Evolutionary conservation across 768 basidiomycete genomes (phyloP), one percentile per base, ranked within the genome.

Genomic region (Coprinellus micaceus): DNA sequence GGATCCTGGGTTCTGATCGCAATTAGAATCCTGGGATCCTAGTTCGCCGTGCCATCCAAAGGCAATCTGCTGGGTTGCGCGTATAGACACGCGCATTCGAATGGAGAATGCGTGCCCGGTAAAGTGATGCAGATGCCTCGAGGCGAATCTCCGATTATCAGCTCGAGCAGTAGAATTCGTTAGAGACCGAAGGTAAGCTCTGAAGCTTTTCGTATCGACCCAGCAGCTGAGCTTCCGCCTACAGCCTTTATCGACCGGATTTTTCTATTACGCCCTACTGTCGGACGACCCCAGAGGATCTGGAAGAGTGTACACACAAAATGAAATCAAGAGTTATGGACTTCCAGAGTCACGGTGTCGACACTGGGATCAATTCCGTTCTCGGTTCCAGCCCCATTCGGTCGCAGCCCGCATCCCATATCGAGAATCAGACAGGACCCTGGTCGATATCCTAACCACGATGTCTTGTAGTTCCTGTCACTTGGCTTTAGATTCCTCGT

Each of bases 391-490:
- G 44, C 49, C 51, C 56, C 56, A 57, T 57, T 47, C 29, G 49
- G 48, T 30, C 39, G 33, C 49, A n/a, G 54, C 22, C 44, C 26
- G 56, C 47, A 33, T 52, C 50, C 56, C 56, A 57, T 52, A 57
- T 57, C 56, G 56, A 57, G 57, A 56, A 56, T 43, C 53, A 61
- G 54, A 46, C 56, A 63, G 58, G 64, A 63, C 64, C 64, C 64
- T 65, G 62, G 36, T 41, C 44, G 54, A 60, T 57, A 52, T 54
- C 53, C 63, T 52, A 48, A 53, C 47, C 46, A 28, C 59, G 54
- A 60, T 61, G 56, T 61, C 51, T 54, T 62, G 53, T 41, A 58
- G 53, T 54, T 59, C 49, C 49, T 65, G 57, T 47, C 61, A 59
- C 51, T 55, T 59, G 41, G 61, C 56, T 64, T 44, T 53, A 57